Evolutionary conservation across 441 rosid species (phyloP).

Genomic region (Breynia disticha): DNA sequence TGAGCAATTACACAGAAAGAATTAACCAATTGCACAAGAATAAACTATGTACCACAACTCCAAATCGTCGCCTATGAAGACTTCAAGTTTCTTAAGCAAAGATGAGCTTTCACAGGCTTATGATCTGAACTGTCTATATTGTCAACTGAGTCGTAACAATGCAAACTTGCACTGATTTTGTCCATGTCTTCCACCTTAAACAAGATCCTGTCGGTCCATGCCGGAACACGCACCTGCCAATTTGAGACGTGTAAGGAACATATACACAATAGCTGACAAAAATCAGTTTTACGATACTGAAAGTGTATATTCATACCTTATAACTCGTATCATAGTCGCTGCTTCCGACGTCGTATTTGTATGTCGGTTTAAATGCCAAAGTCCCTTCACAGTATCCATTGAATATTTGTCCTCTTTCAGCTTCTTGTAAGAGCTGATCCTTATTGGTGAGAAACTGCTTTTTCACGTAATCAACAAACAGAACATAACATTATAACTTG

Average conservation of each 20-base stretch:
- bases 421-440: slow-evolving; percentile 69
- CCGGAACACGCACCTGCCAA: slow-evolving; percentile 50
- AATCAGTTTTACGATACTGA: too few species aligned
- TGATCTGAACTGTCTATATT: slow-evolving; percentile 59
- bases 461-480: too few species aligned
- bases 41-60: not conserved
- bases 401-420: slow-evolving; percentile 55
- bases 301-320: slow-evolving; percentile 23
- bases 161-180: slow-evolving; percentile 29
- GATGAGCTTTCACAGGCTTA: slow-evolving; percentile 64
- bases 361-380: slow-evolving; percentile 62
- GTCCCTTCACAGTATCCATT: slow-evolving; percentile 54
- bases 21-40: not conserved
- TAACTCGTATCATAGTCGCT: slow-evolving; percentile 57
- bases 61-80: not conserved
- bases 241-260: not conserved
- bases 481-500: too few species aligned
- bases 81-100: slow-evolving; percentile 26
- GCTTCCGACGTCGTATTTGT: slow-evolving; percentile 50
- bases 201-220: slow-evolving; percentile 70
- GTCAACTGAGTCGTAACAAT: slow-evolving; percentile 49
- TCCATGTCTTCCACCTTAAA: slow-evolving; percentile 43
- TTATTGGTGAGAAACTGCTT: slow-evolving; percentile 45
- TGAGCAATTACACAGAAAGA: not conserved
- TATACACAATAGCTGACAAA: not conserved